Evolutionary conservation across 2,329 filamentous ascomycete species (phyloP).

Genomic region (Pseudocercospora macadamiae): DNA sequence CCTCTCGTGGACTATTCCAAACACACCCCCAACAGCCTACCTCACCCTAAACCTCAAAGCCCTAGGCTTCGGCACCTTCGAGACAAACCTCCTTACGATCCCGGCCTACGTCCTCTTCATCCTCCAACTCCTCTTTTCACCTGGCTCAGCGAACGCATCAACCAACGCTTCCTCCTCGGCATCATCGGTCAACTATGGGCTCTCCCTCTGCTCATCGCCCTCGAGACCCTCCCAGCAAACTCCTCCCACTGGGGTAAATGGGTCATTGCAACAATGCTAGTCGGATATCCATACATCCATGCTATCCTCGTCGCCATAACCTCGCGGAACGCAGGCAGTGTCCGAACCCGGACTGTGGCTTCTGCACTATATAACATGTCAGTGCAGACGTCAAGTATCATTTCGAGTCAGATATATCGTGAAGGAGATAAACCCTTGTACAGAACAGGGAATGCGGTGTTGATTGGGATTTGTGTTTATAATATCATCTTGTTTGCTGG

Average conservation of each 20-base stretch:
- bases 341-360: conserved; percentile 64
- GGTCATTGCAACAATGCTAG: conserved; percentile 43
- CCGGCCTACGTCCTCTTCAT: conserved; percentile 54
- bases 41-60: conserved; percentile 44
- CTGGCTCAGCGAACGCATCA: conserved; percentile 53
- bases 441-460: conserved; percentile 55
- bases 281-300: conserved; percentile 51
- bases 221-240: conserved; percentile 39
- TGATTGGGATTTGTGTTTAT: conserved; percentile 55
- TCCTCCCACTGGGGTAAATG: conserved; percentile 42
- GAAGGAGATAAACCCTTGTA: conserved; percentile 60
- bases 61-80: conserved; percentile 46
- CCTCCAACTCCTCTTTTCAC: conserved; percentile 53
- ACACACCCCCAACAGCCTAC: conserved; percentile 43
- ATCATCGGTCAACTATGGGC: conserved; percentile 47
- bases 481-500: conserved; percentile 56
- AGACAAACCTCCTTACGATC: conserved; percentile 47
- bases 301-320: conserved; percentile 64
- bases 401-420: conserved; percentile 53
- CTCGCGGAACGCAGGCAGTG: conserved; percentile 64
- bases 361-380: conserved; percentile 64
- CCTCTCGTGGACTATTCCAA: conserved; percentile 32
- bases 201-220: conserved; percentile 45
- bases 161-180: conserved; percentile 55
- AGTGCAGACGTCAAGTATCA: conserved; percentile 46